Evolutionary conservation across 805 yeast genomes (phyloP), one percentile per base, ranked within the genome.

Genomic region (Schwanniomyces polymorphus): DNA sequence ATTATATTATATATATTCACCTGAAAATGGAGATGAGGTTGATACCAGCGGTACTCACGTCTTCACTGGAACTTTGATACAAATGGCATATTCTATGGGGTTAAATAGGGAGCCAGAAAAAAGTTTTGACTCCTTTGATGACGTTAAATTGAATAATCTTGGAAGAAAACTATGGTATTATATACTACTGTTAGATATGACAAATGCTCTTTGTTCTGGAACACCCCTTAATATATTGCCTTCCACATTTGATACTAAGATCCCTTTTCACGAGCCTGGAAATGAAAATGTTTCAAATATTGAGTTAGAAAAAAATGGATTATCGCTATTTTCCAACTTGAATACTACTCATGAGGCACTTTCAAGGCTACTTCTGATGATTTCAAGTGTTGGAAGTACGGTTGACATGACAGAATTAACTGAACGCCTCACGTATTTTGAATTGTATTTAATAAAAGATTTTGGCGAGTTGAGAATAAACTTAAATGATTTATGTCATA

Each of bases 61-160:
- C 6, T 75, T 79, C 44, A 60, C 78, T 11, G 81, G 85, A 1
- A 74, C 81, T 63, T 68, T 83, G 27, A 64, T 83, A 12, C 88
- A 84, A 55, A 82, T 85, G 86, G 87, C 85, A 0, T 73, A 80
- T 45, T 75, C 85, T 34, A 74, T 85, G 52, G 91, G 91, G 0
- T 58, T 85, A 23, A 84, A 85, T 58, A 72, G 90, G 53, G 91
- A 85, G 52, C 90, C 91, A 0, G 76, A 73, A 43, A 70, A 70
- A 41, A 80, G 78, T 53, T 17, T 61, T 52, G 44, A 37, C 53
- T 45, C 52, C 5, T 44, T 31, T 34, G 38, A 39, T 34, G 60
- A 56, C 38, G 55, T 49, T 14, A 51, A 47, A 14, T 21, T 31
- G 31, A 41, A 52, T 52, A 53, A 63, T 43, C 49, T 65, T 27